Base-by-base conservation (phyloP, 2,329 filamentous ascomycete genomes). In the Paraphaeosphaeria minitans region DNA sequence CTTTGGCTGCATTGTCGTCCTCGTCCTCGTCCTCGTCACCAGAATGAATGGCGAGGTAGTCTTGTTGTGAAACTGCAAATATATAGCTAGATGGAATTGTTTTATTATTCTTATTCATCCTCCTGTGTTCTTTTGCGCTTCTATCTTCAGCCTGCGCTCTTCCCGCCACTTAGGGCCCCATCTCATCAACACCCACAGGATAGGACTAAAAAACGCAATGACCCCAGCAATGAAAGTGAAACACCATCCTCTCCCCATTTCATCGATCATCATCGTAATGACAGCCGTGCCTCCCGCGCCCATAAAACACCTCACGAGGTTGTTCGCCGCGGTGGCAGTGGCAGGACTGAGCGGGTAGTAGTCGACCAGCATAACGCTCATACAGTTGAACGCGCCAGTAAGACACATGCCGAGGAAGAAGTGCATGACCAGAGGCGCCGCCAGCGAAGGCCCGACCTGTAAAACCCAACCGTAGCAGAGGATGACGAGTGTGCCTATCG, bases 301-400 rank as follows among this genome's bases (percentile, higher is more conserved):
- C 47, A 79, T 62, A 8, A 74, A 51, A 59, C 76, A 78, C 37
- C 77, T 54, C 19, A 66, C 64, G 9, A 60, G 49, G 29, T 71
- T 71, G 31, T 67, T 69, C 4, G 67, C 74, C 6, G 76, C 76
- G 3, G 75, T 78, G 0, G 76, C 76, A 8, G 76, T 78, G 3
- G 72, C 63, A 1, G 77, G 75, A 24, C 62, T 67, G 5, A 68
- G 52, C 1, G 75, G 75, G 42, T 77, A 76, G 21, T 77, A 65
- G 52, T 79, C 78, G 8, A 79, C 66, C 5, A 79, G 53, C 66
- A 79, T 62, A 2, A 78, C 69, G 42, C 59, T 72, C 64, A 78
- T 66, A 16, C 65, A 68, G 45, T 76, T 77, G 69, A 90, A 90
- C 0, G 84, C 83, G 1, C 84, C 86, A 2, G 87, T 88, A 24